Conservation (phyloP, 148 eudicot genomes). For the Camellia lanceoleosa region DNA sequence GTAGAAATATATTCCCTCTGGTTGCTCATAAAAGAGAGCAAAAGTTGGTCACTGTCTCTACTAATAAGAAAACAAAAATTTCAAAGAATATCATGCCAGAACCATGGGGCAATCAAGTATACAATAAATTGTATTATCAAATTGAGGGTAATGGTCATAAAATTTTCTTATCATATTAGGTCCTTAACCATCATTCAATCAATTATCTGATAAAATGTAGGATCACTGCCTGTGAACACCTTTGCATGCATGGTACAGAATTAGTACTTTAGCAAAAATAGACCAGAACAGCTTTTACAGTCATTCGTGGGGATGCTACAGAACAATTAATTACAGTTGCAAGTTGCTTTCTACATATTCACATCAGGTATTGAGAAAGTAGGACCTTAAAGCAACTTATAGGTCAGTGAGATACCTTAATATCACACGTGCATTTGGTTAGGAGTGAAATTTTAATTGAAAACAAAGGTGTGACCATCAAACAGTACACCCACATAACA, state of each 20-base stretch:
- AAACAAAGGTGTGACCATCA: neutral
- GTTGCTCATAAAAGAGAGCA: too few species aligned
- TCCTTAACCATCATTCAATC: neutral
- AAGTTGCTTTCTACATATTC: neutral
- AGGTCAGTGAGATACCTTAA: neutral
- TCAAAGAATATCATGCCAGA: too few species aligned
- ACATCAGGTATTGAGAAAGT: neutral
- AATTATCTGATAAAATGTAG: neutral
- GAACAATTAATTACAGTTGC: neutral
- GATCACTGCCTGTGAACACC: neutral
- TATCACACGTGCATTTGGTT: neutral
- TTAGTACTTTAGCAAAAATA: neutral
- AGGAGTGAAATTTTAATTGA: neutral
- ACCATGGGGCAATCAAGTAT: too few species aligned
- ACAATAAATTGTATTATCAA: neutral
- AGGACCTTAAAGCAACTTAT: neutral
- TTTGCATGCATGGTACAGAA: neutral
- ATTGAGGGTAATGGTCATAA: neutral
- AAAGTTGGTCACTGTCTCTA: too few species aligned
- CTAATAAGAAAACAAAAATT: too few species aligned
- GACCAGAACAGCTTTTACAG: conserved; percentile 1
- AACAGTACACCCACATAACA: neutral
- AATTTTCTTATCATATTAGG: neutral
- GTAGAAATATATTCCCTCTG: too few species aligned
- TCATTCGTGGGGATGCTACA: conserved; percentile 3